Evolutionary conservation across 495 filamentous ascomycete species (phyloP), one percentile per base, ranked within the genome.

Genomic region (Letharia columbiana): DNA sequence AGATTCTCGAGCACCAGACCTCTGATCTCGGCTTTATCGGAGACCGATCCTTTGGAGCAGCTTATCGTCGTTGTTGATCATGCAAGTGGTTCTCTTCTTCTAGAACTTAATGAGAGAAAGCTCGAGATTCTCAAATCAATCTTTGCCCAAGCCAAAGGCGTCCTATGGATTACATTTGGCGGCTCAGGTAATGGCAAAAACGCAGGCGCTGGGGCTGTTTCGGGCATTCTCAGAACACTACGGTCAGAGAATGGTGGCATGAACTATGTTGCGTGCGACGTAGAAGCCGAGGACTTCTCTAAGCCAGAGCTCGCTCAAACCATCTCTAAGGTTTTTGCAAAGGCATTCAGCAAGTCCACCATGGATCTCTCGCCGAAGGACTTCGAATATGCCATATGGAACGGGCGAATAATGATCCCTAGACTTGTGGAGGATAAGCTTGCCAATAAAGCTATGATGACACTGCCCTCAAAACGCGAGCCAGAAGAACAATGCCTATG

Each of bases 301-400:
- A 35, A 61, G 37, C 35, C 15, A 8, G 54, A 68, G 28, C 11
- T 47, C 23, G 20, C 67, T 44, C 15, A 28, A 45, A 23, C 13
- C 41, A 69, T 69, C 45, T 35, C 64, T 9, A n/a, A 39, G 4
- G 49, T 69, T 17, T 62, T 67, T 33, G 10, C 23, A 7, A 41
- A 39, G 49, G 45, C n/a, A 28, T 71, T 61, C 60, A 54, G 62
- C 45, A 64, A 56, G 33, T 64, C 47, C 35, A 57, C 31, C 62
- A 37, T 28, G 33, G 41, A 3, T 13, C 63, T 39, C n/a, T 28
- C 49, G 33, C 15, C 20, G 20, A 57, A 57, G 12, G 70, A 71
- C 1, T 57, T 67, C 17, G 77, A 81, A 52, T 78, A 70, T 68
- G 70, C 70, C 0, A 70, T 75, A 61, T 67, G 72, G 0, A 63